Conservation (phyloP, 2,329 filamentous ascomycete genomes). For the Penicillium sp. region DNA sequence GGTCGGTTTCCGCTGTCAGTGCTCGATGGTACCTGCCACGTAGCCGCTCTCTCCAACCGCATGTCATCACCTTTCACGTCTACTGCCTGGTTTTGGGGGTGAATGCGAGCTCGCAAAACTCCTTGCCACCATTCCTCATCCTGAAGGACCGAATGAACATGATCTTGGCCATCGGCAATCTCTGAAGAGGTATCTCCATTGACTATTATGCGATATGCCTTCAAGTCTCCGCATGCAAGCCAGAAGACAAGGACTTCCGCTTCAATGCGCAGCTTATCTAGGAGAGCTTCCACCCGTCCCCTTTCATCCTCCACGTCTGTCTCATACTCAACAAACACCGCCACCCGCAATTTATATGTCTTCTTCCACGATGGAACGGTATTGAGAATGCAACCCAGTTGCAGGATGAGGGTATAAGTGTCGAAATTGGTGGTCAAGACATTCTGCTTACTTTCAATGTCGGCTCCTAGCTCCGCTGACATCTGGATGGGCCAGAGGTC, state of each 20-base stretch:
- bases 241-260: slow-evolving; percentile 79
- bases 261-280: slow-evolving; percentile 79
- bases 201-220: slow-evolving; percentile 75
- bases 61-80: slow-evolving; percentile 17
- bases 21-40: slow-evolving; percentile 56
- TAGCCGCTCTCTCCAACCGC: slow-evolving; percentile 40
- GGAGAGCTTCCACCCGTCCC: slow-evolving; percentile 67
- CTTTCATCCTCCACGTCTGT: slow-evolving; percentile 78
- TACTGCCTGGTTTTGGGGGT: slow-evolving; percentile 9
- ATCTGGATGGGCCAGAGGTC: slow-evolving; percentile 93
- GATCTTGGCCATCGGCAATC: slow-evolving; percentile 56
- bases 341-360: slow-evolving; percentile 70
- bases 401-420: slow-evolving; percentile 83
- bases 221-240: slow-evolving; percentile 70
- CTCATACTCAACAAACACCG: slow-evolving; percentile 88
- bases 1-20: slow-evolving; percentile 49
- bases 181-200: slow-evolving; percentile 61
- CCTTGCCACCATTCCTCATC: slow-evolving; percentile 79
- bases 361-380: slow-evolving; percentile 80
- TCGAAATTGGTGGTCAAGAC: slow-evolving; percentile 87
- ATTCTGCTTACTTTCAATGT: slow-evolving; percentile 61
- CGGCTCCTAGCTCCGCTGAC: slow-evolving; percentile 76
- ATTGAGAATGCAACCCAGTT: slow-evolving; percentile 79
- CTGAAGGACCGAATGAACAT: slow-evolving; percentile 66
- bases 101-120: slow-evolving; percentile 32